Evolutionary conservation across 1,284 basidiomycete genomes (phyloP), one percentile per base, ranked within the genome.

Genomic region (Pyrrhoderma lamaoense): DNA sequence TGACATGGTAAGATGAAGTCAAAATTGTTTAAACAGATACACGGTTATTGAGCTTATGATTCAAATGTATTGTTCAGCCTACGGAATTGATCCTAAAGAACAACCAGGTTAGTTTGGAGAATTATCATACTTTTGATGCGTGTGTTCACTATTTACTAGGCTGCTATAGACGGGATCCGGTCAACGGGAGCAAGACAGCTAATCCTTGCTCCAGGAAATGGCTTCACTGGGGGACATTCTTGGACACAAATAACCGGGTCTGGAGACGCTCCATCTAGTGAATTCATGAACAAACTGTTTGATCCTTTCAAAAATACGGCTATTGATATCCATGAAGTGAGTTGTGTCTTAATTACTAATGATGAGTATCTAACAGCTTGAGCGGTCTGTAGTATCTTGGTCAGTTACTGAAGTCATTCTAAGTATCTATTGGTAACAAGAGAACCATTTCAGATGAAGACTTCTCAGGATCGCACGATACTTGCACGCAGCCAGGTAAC

Each of bases 201-300:
- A 34, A 72, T 74, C 47, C 62, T 74, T 11, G 71, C 71, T 11
- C 70, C 72, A 4, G 72, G 72, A 11, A 74, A 74, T 42, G 70
- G 66, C 1, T 74, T 67, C 49, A 74, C 72, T 21, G 72, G 72
- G 2, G 72, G 72, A 0, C 71, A 74, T 51, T 64, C 70, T 0
- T 73, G 67, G 68, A 72, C 66, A 1, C 68, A 74, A 49, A 53
- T 56, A 9, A 68, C 69, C 0, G 67, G 67, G 2, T 25, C 56
- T 31, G 53, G 55, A n/a, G 46, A 56, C 36, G 60, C 56, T 3
- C 71, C 73, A 1, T 72, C 70, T 0, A 70, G 70, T 42, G 67
- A 72, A 21, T 72, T 70, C 53, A 42, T 75, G 62, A 66, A 70
- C 45, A 65, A 66, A 56, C 58, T 75, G 2, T 57, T 62, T 2